Evolutionary conservation across 2,329 filamentous ascomycete species (phyloP).

Genomic region (Bimuria novae-zelandiae): DNA sequence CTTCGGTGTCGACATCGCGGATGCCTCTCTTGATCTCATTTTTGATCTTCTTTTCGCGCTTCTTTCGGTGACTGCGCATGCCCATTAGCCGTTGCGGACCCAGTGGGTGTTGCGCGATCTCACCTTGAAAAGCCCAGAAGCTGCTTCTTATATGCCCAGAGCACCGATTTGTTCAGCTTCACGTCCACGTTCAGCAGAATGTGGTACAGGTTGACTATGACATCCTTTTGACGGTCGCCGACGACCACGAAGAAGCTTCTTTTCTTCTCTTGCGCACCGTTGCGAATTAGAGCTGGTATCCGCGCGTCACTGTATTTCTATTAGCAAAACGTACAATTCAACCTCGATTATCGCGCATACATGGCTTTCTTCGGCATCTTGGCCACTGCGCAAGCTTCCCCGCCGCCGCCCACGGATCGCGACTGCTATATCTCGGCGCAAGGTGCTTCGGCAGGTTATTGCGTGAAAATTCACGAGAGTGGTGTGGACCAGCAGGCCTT

Average conservation of each 20-base stretch:
- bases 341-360: too few species aligned
- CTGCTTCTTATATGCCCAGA: slow-evolving; percentile 99
- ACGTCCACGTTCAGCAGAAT: slow-evolving; percentile 89
- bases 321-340: too few species aligned
- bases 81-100: not conserved
- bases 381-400: slow-evolving; percentile 37
- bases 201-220: slow-evolving; percentile 92
- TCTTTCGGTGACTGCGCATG: slow-evolving; percentile 77
- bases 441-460: not conserved
- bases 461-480: not conserved
- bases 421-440: not conserved
- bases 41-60: slow-evolving; percentile 97
- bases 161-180: slow-evolving; percentile 92
- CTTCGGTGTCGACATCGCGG: slow-evolving; percentile 87
- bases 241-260: slow-evolving; percentile 97
- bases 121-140: slow-evolving; percentile 86
- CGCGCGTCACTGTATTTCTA: slow-evolving; percentile 37
- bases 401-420: slow-evolving; percentile 28
- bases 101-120: slow-evolving; percentile 9
- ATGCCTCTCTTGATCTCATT: slow-evolving; percentile 96
- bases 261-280: slow-evolving; percentile 76
- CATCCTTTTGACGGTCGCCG: slow-evolving; percentile 91
- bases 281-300: slow-evolving; percentile 48
- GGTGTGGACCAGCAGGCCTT: not conserved
- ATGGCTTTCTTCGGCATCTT: slow-evolving; percentile 48